Base-by-base conservation (phyloP, 306 rosid species). In the Vigna angularis region DNA sequence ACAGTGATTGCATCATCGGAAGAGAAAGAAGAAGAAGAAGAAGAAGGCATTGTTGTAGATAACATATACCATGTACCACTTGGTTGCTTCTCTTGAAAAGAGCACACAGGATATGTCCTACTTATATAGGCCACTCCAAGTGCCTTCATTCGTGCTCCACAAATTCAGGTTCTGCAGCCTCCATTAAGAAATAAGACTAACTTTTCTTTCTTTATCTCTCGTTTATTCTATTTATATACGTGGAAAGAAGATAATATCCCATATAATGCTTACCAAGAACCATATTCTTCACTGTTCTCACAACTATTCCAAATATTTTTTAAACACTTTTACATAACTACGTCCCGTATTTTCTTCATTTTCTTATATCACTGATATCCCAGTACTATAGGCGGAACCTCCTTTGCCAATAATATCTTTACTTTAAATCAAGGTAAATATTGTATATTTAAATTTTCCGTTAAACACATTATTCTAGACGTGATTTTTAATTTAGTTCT, bases 31-130 rank as follows among this genome's bases (percentile, higher is more conserved):
- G 85, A 53, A 17, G 26, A 5, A 3, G 58, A 56, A 1, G 58
- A 56, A 1, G 83, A 80, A 75, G 83, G 73, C 59, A 74, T 74
- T 63, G 36, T 66, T 59, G 28, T 15, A 7, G 6, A 45, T 36
- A 55, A 6, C 18, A 59, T 2, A 18, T 56, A 55, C 63, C 0
- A 28, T 5, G 12, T 4, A 2, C 8, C n/a, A 24, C 63, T 57
- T 30, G 34, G 34, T 30, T 22, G 63, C 63, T 56, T 57, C 63
- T 18, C 3, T 53, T 11, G 13, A 45, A 18, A 53, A 53, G 28
- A 53, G 59, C 6, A 53, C 59, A 34, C 17, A 13, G 13, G 67
- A 2, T 32, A 9, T 61, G 42, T 32, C 45, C 66, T 14, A 18
- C n/a, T 62, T 72, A 24, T 48, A 64, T 64, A 64, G 70, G 15